A percentile compares a stretch with the other conserved stretches of the same genome.
phyloP scores from a whole-genome alignment of 257 asterid species.

The Fraxinus excelsior region DNA sequence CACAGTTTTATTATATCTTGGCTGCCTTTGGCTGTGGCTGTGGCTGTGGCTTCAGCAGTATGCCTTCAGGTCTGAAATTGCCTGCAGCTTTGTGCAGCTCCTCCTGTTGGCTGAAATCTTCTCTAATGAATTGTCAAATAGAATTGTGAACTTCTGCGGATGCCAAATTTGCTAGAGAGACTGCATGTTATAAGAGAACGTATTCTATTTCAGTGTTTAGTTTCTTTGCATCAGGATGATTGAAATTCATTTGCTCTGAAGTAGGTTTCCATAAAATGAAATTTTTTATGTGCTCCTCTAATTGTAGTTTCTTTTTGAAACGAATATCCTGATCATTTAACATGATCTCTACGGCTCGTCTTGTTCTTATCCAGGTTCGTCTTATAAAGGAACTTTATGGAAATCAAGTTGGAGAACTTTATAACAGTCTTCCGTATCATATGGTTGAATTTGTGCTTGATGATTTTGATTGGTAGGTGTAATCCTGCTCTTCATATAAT shows the following conservation, averaged over 20 bases:
- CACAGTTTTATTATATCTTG: background rate
- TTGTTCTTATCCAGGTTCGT: slow-evolving; percentile 71
- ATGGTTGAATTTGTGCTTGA: slow-evolving; percentile 77
- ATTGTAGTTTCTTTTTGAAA: background rate
- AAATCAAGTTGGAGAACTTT: slow-evolving; percentile 86
- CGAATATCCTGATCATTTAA: slow-evolving; percentile 15
- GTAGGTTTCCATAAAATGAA: slow-evolving; percentile 3
- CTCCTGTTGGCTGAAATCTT: background rate
- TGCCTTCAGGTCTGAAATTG: background rate
- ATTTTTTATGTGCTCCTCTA: background rate
- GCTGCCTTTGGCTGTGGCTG: background rate
- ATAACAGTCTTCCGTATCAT: slow-evolving; percentile 89
- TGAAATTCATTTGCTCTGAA: background rate
- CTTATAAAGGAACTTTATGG: slow-evolving; percentile 94
- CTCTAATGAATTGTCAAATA: background rate
- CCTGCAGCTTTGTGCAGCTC: background rate
- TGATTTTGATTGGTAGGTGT: slow-evolving; percentile 76
- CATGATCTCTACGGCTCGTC: slow-evolving; percentile 17
- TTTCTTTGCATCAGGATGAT: background rate
- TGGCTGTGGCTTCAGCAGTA: background rate
- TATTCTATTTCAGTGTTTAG: background rate
- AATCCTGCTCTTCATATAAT: slow-evolving; percentile 21
- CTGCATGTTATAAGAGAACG: background rate
- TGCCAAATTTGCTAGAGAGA: background rate
- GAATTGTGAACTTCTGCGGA: background rate